Evolutionary conservation across 768 basidiomycete genomes (phyloP).

Genomic region (Lanmaoa pseudosensibilis): DNA sequence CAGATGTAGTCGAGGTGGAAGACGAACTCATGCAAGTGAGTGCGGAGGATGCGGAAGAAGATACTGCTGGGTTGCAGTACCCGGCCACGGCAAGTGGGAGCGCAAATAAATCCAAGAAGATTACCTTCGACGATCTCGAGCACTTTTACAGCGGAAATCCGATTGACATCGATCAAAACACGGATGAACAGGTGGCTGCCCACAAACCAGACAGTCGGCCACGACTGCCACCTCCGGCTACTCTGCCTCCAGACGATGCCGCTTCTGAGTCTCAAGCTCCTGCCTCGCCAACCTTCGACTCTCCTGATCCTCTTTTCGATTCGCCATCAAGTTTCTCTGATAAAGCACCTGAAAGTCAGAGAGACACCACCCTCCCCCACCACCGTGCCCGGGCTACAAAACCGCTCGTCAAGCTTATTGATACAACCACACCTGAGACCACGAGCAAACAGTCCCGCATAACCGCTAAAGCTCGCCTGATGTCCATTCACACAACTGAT

Average conservation of each 20-base stretch:
- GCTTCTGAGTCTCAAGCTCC: slow-evolving; percentile 1
- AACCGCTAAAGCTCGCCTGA: slow-evolving; percentile 49
- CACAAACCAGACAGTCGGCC: slow-evolving; percentile 3
- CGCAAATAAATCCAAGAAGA: slow-evolving; percentile 3
- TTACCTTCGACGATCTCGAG: slow-evolving; percentile 31
- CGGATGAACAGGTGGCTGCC: slow-evolving; percentile 12
- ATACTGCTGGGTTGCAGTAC: slow-evolving; percentile 1
- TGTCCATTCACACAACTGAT: slow-evolving; percentile 20
- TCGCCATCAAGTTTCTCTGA: slow-evolving; percentile 19
- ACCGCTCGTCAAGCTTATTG: slow-evolving; percentile 54
- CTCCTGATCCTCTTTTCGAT: slow-evolving; percentile 32
- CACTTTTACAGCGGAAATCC: slow-evolving; percentile 31
- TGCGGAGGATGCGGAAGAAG: slow-evolving; percentile 21
- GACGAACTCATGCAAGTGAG: slow-evolving; percentile 31
- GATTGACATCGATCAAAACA: slow-evolving; percentile 32
- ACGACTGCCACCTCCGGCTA: neutral
- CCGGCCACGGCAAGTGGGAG: slow-evolving; percentile 2
- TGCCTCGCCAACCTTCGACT: slow-evolving; percentile 11
- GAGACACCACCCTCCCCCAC: slow-evolving; percentile 19
- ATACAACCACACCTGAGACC: slow-evolving; percentile 32
- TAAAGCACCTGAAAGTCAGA: slow-evolving; percentile 5
- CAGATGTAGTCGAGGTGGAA: slow-evolving; percentile 40
- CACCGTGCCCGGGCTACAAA: slow-evolving; percentile 53
- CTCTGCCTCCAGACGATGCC: neutral
- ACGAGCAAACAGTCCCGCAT: slow-evolving; percentile 41